Evolutionary conservation across 306 rosid species (phyloP).

Genomic region (Bauhinia variegata): DNA sequence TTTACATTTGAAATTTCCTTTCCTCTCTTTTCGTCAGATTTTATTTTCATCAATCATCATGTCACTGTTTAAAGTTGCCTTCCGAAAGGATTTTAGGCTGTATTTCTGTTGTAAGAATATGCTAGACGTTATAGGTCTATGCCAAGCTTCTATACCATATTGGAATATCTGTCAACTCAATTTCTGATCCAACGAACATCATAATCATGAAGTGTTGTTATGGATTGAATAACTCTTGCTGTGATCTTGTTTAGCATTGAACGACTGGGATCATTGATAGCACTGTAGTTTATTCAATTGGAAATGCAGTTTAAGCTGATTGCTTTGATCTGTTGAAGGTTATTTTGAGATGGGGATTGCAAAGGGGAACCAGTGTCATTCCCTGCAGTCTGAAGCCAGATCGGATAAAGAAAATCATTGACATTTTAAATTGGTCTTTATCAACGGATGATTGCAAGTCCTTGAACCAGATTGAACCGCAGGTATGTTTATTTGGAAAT

Average conservation of each 20-base stretch:
- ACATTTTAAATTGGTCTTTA: conserved; percentile 50
- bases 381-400: conserved; percentile 51
- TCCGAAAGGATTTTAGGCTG: too few relatives aligned
- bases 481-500: conserved; percentile 54
- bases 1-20: too few relatives aligned
- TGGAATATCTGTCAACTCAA: too few relatives aligned
- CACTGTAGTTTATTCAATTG: background rate
- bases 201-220: too few relatives aligned
- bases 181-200: too few relatives aligned
- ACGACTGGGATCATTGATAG: background rate
- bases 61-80: too few relatives aligned
- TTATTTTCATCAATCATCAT: too few relatives aligned
- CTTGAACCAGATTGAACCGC: conserved; percentile 53
- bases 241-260: background rate
- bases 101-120: too few relatives aligned
- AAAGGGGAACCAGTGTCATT: conserved; percentile 52
- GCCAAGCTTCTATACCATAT: too few relatives aligned
- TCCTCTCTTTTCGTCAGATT: too few relatives aligned
- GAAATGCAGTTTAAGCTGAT: background rate
- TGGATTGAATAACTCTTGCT: background rate
- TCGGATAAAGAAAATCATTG: conserved; percentile 43
- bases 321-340: conserved; percentile 12
- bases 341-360: conserved; percentile 51
- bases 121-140: too few relatives aligned
- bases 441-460: conserved; percentile 50